These are phyloP conservation scores for Leptoxyphium fumago DNA, from an alignment of 2,329 filamentous ascomycete genomes.

Conservation along the genomic window DNA sequence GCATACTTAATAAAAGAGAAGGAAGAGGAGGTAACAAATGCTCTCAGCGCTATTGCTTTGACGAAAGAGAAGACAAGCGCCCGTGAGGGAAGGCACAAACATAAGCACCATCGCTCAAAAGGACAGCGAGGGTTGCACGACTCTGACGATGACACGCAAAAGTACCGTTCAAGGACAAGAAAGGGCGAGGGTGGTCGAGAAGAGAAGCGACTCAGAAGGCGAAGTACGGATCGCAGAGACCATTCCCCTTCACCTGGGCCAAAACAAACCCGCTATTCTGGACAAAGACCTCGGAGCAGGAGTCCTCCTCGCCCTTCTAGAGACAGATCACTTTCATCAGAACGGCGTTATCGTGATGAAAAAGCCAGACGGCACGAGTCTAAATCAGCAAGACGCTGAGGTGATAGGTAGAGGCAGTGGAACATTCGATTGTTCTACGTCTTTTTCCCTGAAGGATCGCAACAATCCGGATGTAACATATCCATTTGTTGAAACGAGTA, in stretches of 20 bases:
- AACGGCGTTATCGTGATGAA: too few relatives aligned
- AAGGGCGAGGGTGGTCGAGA: conserved; percentile 1
- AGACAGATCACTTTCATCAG: too few relatives aligned
- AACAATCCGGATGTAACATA: too few relatives aligned
- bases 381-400: too few relatives aligned
- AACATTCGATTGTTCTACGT: too few relatives aligned
- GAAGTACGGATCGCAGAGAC: neutral
- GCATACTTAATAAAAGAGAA: conserved; percentile 79
- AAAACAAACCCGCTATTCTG: neutral
- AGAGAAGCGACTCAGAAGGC: neutral
- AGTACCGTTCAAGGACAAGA: conserved; percentile 1
- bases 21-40: conserved; percentile 69
- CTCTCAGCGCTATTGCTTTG: conserved; percentile 41
- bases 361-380: too few relatives aligned
- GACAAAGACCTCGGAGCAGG: too few relatives aligned
- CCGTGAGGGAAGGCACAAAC: conserved; percentile 29
- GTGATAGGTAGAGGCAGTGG: too few relatives aligned
- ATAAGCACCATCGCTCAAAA: conserved; percentile 24
- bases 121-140: conserved; percentile 6
- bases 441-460: too few relatives aligned
- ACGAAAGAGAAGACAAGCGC: conserved; percentile 32
- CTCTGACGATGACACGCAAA: conserved; percentile 5
- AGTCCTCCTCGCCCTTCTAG: too few relatives aligned
- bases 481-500: too few relatives aligned
- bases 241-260: neutral